Base-by-base conservation (phyloP, 2,329 filamentous ascomycete genomes). In the Fusarium buharicum region DNA sequence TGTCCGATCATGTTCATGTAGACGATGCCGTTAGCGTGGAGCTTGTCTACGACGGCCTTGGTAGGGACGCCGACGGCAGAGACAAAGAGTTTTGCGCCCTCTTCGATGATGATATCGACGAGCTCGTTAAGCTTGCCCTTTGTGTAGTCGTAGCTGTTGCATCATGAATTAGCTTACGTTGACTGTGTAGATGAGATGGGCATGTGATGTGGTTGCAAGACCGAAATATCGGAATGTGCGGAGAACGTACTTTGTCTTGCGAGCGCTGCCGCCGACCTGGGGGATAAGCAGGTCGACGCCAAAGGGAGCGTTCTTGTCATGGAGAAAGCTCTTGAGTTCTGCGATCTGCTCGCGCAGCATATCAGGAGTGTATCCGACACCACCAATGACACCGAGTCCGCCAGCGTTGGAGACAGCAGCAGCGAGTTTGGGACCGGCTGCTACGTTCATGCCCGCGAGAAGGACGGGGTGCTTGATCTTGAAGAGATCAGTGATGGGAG, bases 1-100 rank as follows among this genome's bases (percentile, higher is more conserved):
- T 99, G 95, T 68, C 95, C 95, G 76, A 99, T 93, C 95, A 99
- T 99, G 89, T 99, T 99, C 95, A 98, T 98, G 85, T 96, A 97
- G 68, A 96, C 85, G 69, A 99, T 86, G 68, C 93, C 93, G 73
- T 87, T 82, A 74, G 87, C 86, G 86, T 99, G 95, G 41, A 99
- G 88, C 75, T 86, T 90, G 67, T 98, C 93, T 72, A 99, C 93
- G 56, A 97, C 89, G 69, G 85, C 82, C 79, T 91, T 92, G 68
- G 95, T 92, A 38, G 95, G 93, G 22, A 98, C 90, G 73, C 95
- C 95, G 76, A 99, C 93, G 72, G 95, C 95, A 48, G 92, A 97
- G 71, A 99, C 95, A 81, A 99, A 99, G 58, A 99, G 87, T 78
- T 88, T 93, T 60, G 93, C 91, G 67, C 92, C 92, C 51, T 89